Base-by-base conservation (phyloP, 108 stramenopile genomes). In the Cyclotella sp. region DNA sequence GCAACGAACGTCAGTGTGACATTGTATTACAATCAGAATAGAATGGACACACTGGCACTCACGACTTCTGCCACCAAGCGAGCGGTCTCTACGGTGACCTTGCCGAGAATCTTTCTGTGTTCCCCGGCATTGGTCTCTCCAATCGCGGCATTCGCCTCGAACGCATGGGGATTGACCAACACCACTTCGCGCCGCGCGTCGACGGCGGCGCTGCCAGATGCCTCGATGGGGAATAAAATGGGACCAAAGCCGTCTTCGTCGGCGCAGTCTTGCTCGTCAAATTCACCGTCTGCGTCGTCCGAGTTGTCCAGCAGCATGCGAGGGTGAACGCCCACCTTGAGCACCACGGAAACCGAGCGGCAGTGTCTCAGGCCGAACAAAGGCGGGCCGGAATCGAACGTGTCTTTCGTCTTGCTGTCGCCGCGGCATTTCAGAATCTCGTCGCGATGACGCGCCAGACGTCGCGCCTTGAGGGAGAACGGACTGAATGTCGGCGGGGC, bases 161-260 rank as follows among this genome's bases (percentile, higher is more conserved):
- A 92, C 19, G 90, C 89, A 41, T 87, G 68, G 0, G 94, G 94
- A 73, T 92, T 95, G 29, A 95, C 88, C 28, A 95, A 70, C 18
- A 93, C 82, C 49, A 95, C 65, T 41, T 93, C 88, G 16, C 69
- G 49, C 11, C 63, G 34, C 34, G 34, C 34, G 6, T 34, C 34
- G 34, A 34, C 34, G 34, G 34, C 34, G 34, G 4, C 34, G 34
- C 2, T 29, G 57, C 62, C 51, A 16, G 40, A 51, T 7, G 63
- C 73, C 2, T 39, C 54, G 28, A 68, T 41, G 18, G 79, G 79
- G 69, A 80, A 80, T 45, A 80, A 55, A 54, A 73, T 63, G 9
- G 72, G 79, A 0, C 79, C 79, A 63, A 69, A 74, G 2, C 73
- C 79, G 52, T 80, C 79, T 19, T 73, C 79, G 28, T 79, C 78